A percentile compares a stretch with the other conserved stretches of the same genome.
Conservation (phyloP, 1,284 basidiomycete species). For the Cystobasidium slooffiae region DNA sequence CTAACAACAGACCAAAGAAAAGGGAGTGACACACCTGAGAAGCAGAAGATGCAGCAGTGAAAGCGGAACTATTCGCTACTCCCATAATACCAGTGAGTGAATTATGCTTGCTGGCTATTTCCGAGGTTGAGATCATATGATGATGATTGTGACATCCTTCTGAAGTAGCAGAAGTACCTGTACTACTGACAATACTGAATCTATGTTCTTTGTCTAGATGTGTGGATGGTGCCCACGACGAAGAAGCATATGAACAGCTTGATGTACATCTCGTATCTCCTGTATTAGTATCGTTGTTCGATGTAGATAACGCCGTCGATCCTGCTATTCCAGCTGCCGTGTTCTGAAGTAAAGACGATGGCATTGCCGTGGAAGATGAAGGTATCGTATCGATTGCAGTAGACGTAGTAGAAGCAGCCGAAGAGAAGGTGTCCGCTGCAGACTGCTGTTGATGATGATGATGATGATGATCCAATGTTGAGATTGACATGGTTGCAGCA, state of each 20-base stretch:
- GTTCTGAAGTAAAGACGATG: too few relatives aligned
- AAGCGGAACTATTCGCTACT: background rate
- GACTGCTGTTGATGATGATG: background rate
- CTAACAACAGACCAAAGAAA: too few relatives aligned
- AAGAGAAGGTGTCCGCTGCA: background rate
- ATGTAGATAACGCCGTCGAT: too few relatives aligned
- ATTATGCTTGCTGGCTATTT: conserved; percentile 14
- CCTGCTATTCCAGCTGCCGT: too few relatives aligned
- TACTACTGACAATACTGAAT: conserved; percentile 2
- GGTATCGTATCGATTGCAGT: too few relatives aligned
- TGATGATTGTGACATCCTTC: background rate
- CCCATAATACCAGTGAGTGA: background rate
- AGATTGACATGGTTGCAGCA: background rate
- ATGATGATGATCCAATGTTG: background rate
- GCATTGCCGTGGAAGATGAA: too few relatives aligned
- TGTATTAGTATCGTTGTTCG: too few relatives aligned
- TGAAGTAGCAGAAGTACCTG: conserved; percentile 10
- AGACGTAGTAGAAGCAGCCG: too few relatives aligned
- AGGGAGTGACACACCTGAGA: too few relatives aligned
- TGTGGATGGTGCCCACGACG: background rate
- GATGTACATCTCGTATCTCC: background rate
- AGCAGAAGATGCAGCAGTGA: background rate
- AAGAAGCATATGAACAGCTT: conserved; percentile 1
- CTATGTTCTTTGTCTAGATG: background rate
- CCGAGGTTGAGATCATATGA: background rate